Evolutionary conservation across 768 basidiomycete species (phyloP), one percentile per base, ranked within the genome.

Genomic region (Lactifluus echinatus): DNA sequence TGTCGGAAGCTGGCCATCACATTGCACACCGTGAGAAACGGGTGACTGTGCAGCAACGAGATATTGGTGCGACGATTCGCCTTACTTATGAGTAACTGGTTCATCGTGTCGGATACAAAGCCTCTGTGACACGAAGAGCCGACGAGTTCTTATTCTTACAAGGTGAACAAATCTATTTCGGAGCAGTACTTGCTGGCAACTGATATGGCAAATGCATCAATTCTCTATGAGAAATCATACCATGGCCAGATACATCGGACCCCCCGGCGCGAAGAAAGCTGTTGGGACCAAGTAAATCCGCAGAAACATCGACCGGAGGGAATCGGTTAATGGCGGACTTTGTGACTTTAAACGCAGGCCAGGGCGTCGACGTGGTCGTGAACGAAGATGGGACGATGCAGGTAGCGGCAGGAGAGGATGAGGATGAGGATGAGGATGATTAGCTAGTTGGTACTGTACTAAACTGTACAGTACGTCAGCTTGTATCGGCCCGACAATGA

Each of bases 131-230:
- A 29, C 76, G 83, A 53, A 79, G 78, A 63, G 82, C 75, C 48
- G 86, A 89, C 48, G 89, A 91, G 60, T 90, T 87, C 63, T 66
- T 85, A 45, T 91, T 91, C 66, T 76, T 91, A 5, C 84, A 88
- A 70, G 89, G 88, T 87, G 62, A 15, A 71, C 6, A 3, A n/a
- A 21, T 48, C 8, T 29, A 8, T 21, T 21, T 40, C 26, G 21
- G 39, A 10, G 2, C 21, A 31, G 6, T 2, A 19, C 10, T 56
- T n/a, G 17, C 36, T 7, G 28, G 10, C 23, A 23, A 43, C 53
- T 19, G 24, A 46, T 37, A 29, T 21, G 31, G 5, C 42, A n/a
- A 45, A 15, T 29, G 23, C 8, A 43, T 36, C n/a, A n/a, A n/a
- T n/a, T n/a, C n/a, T n/a, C n/a, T 26, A 46, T 50, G 2, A 86